Percentiles rank a stretch among this genome's conserved stretches.
phyloP scores from a whole-genome alignment of 352 stramenopile genomes.

The Pythium sp. region DNA sequence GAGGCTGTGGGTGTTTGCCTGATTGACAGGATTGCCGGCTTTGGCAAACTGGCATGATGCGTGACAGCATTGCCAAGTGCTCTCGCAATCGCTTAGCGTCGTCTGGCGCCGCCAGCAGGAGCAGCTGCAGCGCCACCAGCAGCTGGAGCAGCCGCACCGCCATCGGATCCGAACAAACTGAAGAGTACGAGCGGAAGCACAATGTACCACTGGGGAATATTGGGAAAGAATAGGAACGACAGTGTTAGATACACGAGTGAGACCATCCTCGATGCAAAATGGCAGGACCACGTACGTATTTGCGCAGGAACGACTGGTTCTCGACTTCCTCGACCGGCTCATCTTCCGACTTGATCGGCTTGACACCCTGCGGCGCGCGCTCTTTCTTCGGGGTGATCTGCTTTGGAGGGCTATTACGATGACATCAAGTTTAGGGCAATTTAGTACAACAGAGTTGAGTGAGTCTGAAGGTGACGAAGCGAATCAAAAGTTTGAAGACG shows the following conservation, averaged over 20 bases:
- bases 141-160: slow-evolving; percentile 32
- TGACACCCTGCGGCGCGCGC: slow-evolving; percentile 62
- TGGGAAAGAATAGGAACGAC: background rate
- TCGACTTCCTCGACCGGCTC: slow-evolving; percentile 53
- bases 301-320: slow-evolving; percentile 75
- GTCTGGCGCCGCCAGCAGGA: slow-evolving; percentile 25
- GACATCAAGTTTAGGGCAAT: background rate
- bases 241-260: background rate
- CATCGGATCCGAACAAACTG: slow-evolving; percentile 63
- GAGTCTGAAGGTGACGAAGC: background rate
- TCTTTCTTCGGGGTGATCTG: slow-evolving; percentile 60
- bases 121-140: slow-evolving; percentile 26
- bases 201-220: slow-evolving; percentile 70
- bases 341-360: slow-evolving; percentile 66
- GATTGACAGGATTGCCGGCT: background rate
- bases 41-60: background rate
- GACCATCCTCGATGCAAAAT: too few relatives aligned
- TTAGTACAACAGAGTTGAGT: background rate
- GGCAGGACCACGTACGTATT: slow-evolving; percentile 61
- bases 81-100: slow-evolving; percentile 28
- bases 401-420: slow-evolving; percentile 48
- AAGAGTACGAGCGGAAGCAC: slow-evolving; percentile 78
- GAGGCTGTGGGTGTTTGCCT: background rate
- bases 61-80: background rate
- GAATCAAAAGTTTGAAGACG: slow-evolving; percentile 10